A percentile compares a stretch with the other conserved stretches of the same genome.
Evolutionary conservation across 2,329 filamentous ascomycete genomes (phyloP).

Genomic region (Aaosphaeria arxii): DNA sequence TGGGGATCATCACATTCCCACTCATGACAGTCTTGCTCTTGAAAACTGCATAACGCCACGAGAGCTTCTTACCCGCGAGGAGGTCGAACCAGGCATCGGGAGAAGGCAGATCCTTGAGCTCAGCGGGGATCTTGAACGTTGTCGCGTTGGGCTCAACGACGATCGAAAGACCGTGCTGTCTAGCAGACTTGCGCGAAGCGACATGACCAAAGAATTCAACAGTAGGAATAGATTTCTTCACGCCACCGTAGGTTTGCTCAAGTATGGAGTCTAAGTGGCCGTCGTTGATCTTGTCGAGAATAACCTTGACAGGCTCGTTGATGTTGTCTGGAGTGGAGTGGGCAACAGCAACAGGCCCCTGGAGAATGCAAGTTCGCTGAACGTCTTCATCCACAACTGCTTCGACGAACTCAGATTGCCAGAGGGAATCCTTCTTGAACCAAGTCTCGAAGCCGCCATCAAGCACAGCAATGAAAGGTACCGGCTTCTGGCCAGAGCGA

Average conservation of each 20-base stretch:
- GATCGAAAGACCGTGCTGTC: conserved; percentile 5
- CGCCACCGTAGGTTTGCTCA: conserved; percentile 5
- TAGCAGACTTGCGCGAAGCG: conserved; percentile 3
- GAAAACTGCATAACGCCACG: conserved; percentile 12
- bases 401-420: conserved; percentile 39
- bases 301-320: conserved; percentile 12
- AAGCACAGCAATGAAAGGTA: conserved; percentile 33
- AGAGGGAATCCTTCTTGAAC: conserved; percentile 43
- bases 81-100: conserved; percentile 10
- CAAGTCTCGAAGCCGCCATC: conserved; percentile 38
- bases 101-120: conserved; percentile 5
- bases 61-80: conserved; percentile 9
- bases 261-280: conserved; percentile 8
- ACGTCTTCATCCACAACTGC: conserved; percentile 35
- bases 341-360: conserved; percentile 35
- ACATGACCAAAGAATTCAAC: conserved; percentile 13
- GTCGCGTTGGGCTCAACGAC: conserved; percentile 7
- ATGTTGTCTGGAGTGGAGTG: conserved; percentile 9
- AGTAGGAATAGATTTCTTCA: conserved; percentile 4
- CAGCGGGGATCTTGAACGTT: conserved; percentile 8
- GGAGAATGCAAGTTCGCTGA: conserved; percentile 33
- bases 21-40: conserved; percentile 9
- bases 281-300: conserved; percentile 11
- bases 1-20: conserved; percentile 10
- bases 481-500: conserved; percentile 31